Base-by-base conservation (phyloP, 495 filamentous ascomycete genomes). In the Oleoguttula mirabilis region DNA sequence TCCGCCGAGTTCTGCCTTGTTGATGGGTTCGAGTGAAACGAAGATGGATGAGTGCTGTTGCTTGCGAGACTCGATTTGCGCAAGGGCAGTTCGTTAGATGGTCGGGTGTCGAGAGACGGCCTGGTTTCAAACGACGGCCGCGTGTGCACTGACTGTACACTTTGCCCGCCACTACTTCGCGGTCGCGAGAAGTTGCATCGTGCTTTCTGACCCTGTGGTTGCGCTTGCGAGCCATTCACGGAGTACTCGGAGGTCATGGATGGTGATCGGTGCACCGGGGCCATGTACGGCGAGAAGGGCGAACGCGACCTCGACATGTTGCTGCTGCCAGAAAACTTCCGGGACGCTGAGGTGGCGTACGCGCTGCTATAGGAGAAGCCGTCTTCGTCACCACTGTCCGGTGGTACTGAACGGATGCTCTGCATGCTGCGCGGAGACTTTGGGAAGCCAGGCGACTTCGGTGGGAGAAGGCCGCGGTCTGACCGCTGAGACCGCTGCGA, bases 171-270 rank as follows among this genome's bases (percentile, higher is more conserved):
- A 47, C 85, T 72, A 60, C 90, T 94, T 21, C 90, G 50, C 2
- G 90, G 90, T 5, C 90, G 69, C 2, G 90, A 95, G 60, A 96
- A 96, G 59, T 96, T 98, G 57, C 88, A 88, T 1, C 81, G 70
- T 1, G 84, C 82, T 16, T 17, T 16, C 41, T 19, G 10, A 19
- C 15, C 20, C 19, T 16, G 30, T 22, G 81, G 75, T 1, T 79
- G 74, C 22, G 82, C 66, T 15, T 66, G 61, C n/a, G 67, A 66
- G 14, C 79, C 75, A n/a, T 62, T 65, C 36, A 65, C 61, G 0
- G 80, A 82, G 23, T 72, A 72, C 38, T 93, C 84, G 2, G 87
- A 95, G 50, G 75, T 79, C 31, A 87, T 64, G 0, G 86, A 93
- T 4, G 85, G 84, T 10, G 87, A 92, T 33, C 85, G 75, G 41